Evolutionary conservation across 768 basidiomycete species (phyloP), one percentile per base, ranked within the genome.

Genomic region (Artomyces pyxidatus): DNA sequence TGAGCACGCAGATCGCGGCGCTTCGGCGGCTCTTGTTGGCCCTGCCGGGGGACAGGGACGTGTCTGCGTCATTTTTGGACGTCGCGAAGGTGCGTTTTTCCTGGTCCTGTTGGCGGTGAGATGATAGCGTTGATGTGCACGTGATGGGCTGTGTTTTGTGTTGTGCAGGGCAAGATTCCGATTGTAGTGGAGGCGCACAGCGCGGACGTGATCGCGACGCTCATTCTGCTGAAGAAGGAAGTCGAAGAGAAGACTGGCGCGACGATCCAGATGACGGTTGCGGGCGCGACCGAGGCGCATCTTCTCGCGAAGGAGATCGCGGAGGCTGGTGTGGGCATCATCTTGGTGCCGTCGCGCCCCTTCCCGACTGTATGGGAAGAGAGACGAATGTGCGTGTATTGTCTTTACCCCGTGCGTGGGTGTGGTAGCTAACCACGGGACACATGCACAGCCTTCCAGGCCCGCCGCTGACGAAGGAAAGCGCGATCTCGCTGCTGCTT

Each of bases 361-460:
- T 90, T 83, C 71, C 92, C 93, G 0, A 57, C 60, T 25, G 47
- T 59, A 6, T 96, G 91, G 91, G 84, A 85, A 55, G 63, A 70
- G 49, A 68, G 69, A 40, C 70, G 86, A 49, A 77, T 82, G 82
- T 83, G 58, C 59, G 80, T 63, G 4, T 17, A 40, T 7, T 28
- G 40, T 23, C 44, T 40, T 29, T 19, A 35, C 4, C 22, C 32
- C 26, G 23, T 26, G 6, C 52, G 37, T 28, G 11, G 22, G 16
- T n/a, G 5, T 16, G 16, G 4, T 14, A 22, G 42, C 23, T 44
- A 50, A 26, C 17, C 11, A 25, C 19, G 35, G 12, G 12, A 54
- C 40, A n/a, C 37, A 12, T 37, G 42, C 32, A 41, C 59, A 80
- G 85, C 58, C 62, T 81, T 43, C 82, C 88, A 22, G 88, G 89